Base-by-base conservation (phyloP, 2,329 filamentous ascomycete genomes). In the Aspergillus hiratsukae region DNA sequence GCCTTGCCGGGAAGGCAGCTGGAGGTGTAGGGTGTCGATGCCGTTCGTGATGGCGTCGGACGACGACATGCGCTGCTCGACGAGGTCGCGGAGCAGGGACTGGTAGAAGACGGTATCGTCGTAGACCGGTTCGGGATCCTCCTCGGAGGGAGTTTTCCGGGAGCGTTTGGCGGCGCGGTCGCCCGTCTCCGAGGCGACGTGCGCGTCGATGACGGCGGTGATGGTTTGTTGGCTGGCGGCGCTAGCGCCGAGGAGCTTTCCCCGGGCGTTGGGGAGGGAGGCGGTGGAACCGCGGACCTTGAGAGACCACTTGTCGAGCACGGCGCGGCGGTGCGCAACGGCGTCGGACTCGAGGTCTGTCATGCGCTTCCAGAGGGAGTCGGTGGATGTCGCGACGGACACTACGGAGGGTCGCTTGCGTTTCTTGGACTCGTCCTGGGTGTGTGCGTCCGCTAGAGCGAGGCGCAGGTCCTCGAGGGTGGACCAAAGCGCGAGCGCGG, bases 21-120 rank as follows among this genome's bases (percentile, higher is more conserved):
- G 69, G 35, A 68, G 56, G 28, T 73, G 67, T 35, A 74, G 59
- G n/a, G 68, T 66, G 51, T 75, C 69, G 9, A 75, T 58, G 4
- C 81, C 81, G 8, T 83, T 82, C 3, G 72, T 70, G 64, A 67
- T 70, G 56, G 63, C 70, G 48, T 76, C 73, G 19, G 76, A 70
- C 51, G 91, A 88, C 0, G 86, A 81, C 64, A 89, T 89, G 58
- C 93, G 88, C 71, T 95, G 90, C 69, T 96, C 91, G 9, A 99
- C 88, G 1, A 99, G 85, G 68, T 96, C 91, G 72, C 96, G 95
- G 28, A 99, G 84, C 2, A 99, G 83, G 14, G 94, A 79, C 71
- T 96, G 91, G 76, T 99, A 99, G 73, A 97, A 97, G 70, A 95
- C 87, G 10, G 90, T 90, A 66, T 99, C 94, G 70, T 97, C 93